Conservation (phyloP, 495 filamentous ascomycete species). For the Trichocladium uniseriatum region DNA sequence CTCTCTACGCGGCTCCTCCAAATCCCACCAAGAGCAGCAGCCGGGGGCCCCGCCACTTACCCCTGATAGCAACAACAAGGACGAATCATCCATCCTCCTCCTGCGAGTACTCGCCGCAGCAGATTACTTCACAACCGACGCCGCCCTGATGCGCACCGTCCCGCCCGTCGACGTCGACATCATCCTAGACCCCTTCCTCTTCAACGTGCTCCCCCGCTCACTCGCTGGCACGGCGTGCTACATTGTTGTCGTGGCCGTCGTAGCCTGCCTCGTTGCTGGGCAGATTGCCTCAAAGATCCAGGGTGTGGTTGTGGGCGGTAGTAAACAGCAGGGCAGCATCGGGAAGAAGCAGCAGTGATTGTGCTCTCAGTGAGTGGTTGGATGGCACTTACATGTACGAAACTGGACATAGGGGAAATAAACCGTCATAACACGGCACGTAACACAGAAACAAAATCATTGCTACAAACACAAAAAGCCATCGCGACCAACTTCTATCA, state of each 20-base stretch:
- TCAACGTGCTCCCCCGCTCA: constrained; percentile 62
- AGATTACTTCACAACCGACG: constrained; percentile 70
- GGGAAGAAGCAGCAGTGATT: constrained; percentile 31
- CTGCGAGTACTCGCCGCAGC: constrained; percentile 68
- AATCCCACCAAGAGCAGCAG: constrained; percentile 18
- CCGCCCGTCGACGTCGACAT: constrained; percentile 73
- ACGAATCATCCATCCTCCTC: constrained; percentile 55
- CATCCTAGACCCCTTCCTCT: constrained; percentile 78
- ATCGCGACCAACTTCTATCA: neutral
- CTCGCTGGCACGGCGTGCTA: constrained; percentile 57
- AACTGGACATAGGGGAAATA: too few relatives aligned
- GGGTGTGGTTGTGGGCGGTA: neutral
- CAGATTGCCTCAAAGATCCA: constrained; percentile 29
- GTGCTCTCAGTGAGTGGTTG: too few relatives aligned
- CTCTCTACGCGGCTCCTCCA: constrained; percentile 54
- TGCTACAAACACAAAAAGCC: neutral
- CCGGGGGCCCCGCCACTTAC: neutral
- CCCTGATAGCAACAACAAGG: neutral
- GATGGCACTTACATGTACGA: too few relatives aligned
- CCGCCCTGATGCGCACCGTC: constrained; percentile 63
- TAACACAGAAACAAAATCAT: too few relatives aligned
- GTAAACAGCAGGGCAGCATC: neutral
- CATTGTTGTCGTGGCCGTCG: constrained; percentile 45
- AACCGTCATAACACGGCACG: too few relatives aligned
- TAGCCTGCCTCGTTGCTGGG: constrained; percentile 39